Percentiles rank a stretch among this genome's conserved stretches.
Evolutionary conservation across 73 alveolate species (phyloP).

Genomic region (Uronychia binucleata): DNA sequence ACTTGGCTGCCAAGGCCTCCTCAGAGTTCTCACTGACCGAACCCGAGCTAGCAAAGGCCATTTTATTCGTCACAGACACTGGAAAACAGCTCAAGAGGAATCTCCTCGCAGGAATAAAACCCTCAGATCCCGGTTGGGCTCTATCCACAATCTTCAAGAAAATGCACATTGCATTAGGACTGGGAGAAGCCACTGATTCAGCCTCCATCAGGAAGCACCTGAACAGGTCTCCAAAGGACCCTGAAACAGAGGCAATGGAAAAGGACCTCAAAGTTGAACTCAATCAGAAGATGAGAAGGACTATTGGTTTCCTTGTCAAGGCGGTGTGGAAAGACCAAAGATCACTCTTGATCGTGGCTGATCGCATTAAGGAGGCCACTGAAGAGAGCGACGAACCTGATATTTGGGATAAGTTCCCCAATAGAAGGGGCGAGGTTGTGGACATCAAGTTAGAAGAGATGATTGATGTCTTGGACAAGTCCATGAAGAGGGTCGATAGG

Average conservation of each 20-base stretch:
- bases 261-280: neutral
- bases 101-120: no score
- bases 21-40: no score
- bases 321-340: neutral
- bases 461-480: neutral
- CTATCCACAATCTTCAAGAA: no score
- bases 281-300: neutral
- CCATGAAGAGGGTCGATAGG: neutral
- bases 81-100: no score
- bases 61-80: no score
- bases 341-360: neutral
- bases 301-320: neutral
- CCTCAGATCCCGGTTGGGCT: no score
- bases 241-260: neutral
- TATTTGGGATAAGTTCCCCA: neutral
- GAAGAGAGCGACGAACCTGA: neutral
- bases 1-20: no score
- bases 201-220: no score
- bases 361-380: neutral
- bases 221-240: slow-evolving; percentile 1
- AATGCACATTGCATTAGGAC: no score
- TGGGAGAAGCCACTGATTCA: no score
- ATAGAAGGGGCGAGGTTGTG: neutral
- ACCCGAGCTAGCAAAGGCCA: no score
- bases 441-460: neutral